These are phyloP conservation scores for Canavalia gladiata DNA, from an alignment of 306 rosid genomes.

Conservation along the genomic window DNA sequence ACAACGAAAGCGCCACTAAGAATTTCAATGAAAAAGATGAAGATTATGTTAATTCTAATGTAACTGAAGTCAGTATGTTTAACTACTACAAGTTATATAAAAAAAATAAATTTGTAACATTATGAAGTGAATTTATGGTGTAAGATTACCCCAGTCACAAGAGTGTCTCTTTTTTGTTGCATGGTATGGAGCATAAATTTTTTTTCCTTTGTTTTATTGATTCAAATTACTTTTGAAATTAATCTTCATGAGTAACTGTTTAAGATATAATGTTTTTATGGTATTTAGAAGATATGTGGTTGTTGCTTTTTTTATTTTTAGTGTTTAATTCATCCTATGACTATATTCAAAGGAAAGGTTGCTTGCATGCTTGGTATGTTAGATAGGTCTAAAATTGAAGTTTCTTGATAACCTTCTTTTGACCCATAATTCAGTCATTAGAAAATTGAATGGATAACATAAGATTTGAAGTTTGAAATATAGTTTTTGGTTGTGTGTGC, in stretches of 20 bases:
- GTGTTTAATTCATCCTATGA: not conserved
- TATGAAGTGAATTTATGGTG: slow-evolving; percentile 1
- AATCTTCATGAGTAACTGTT: not conserved
- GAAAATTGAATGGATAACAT: not conserved
- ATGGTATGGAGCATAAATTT: slow-evolving; percentile 63
- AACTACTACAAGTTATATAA: not conserved
- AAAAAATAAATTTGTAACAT: not conserved
- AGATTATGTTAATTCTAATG: slow-evolving; percentile 87
- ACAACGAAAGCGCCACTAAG: slow-evolving; percentile 77
- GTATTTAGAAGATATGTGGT: not conserved
- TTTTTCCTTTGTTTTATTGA: not conserved
- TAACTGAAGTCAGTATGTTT: slow-evolving; percentile 90
- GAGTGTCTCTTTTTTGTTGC: slow-evolving; percentile 78
- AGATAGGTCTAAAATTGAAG: not conserved
- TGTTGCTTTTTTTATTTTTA: slow-evolving; percentile 17
- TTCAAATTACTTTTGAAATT: not conserved
- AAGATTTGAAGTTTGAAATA: slow-evolving; percentile 28
- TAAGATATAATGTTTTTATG: not conserved
- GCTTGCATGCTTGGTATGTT: not conserved
- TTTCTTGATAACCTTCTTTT: slow-evolving; percentile 9
- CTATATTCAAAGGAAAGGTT: not conserved
- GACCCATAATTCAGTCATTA: slow-evolving; percentile 22
- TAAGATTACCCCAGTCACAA: slow-evolving; percentile 74
- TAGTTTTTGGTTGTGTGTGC: not conserved
- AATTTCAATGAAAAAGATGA: slow-evolving; percentile 88